Evolutionary conservation across 2,329 filamentous ascomycete species (phyloP).

Genomic region (Penicillium freii): DNA sequence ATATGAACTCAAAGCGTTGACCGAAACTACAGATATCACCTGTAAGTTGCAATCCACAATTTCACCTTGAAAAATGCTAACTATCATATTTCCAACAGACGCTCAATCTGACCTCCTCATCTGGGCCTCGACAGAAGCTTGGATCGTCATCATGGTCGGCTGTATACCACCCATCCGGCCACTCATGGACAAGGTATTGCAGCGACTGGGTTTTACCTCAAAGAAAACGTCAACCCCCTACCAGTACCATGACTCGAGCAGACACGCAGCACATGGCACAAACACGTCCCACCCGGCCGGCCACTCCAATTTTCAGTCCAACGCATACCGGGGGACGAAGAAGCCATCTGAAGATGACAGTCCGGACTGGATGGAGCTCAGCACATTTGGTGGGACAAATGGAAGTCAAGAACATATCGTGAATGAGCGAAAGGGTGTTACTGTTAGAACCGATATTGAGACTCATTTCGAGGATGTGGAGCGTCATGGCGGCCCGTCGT

Average conservation of each 20-base stretch:
- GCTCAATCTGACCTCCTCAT: slow-evolving; percentile 16
- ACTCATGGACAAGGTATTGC: slow-evolving; percentile 12
- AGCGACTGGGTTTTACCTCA: slow-evolving; percentile 9
- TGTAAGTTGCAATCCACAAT: slow-evolving; percentile 3
- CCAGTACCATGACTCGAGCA: neutral
- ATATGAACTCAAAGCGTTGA: slow-evolving; percentile 17
- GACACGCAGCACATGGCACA: neutral
- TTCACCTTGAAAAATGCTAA: neutral
- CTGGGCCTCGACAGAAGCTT: slow-evolving; percentile 21
- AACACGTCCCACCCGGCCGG: neutral
- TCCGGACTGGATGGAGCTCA: slow-evolving; percentile 7
- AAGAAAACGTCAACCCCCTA: slow-evolving; percentile 6
- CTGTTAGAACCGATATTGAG: slow-evolving; percentile 12
- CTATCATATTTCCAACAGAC: slow-evolving; percentile 6
- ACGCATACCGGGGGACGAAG: neutral
- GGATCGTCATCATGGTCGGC: slow-evolving; percentile 22
- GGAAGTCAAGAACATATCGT: slow-evolving; percentile 9
- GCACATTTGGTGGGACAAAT: neutral
- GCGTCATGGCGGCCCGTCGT: neutral
- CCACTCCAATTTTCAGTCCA: slow-evolving; percentile 1
- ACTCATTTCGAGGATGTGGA: slow-evolving; percentile 2
- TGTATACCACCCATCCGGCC: slow-evolving; percentile 21
- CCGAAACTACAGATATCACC: slow-evolving; percentile 15
- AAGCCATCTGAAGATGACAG: neutral
- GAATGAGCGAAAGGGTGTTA: neutral